These are phyloP conservation scores for Penicillium rolfsii DNA, from an alignment of 2,329 filamentous ascomycete species.

Conservation along the genomic window DNA sequence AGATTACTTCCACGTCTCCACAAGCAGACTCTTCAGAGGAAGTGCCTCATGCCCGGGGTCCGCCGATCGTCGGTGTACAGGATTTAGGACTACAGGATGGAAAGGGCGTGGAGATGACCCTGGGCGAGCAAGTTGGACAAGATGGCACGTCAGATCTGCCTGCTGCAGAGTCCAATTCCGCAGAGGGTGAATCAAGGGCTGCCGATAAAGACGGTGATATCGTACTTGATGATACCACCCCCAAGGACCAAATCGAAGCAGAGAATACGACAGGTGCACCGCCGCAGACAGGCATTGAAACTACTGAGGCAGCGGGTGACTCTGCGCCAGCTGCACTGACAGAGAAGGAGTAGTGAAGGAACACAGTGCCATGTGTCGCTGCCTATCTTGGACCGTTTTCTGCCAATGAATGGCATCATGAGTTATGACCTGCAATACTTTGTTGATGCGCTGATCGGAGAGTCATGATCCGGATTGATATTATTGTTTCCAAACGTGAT, in stretches of 20 bases:
- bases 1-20: conserved; percentile 20
- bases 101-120: conserved; percentile 49
- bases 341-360: conserved; percentile 18
- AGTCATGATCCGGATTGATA: conserved; percentile 30
- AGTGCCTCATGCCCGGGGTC: conserved; percentile 77
- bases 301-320: conserved; percentile 10
- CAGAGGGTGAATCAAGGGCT: conserved; percentile 14
- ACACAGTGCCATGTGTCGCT: background rate
- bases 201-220: conserved; percentile 44
- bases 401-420: conserved; percentile 27
- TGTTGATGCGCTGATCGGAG: conserved; percentile 13
- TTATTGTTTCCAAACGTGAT: background rate
- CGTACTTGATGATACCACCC: conserved; percentile 39
- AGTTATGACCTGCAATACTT: conserved; percentile 29
- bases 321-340: conserved; percentile 15
- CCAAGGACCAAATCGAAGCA: conserved; percentile 23
- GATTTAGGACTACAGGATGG: conserved; percentile 78
- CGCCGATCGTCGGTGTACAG: conserved; percentile 79
- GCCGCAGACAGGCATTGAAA: conserved; percentile 9
- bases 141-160: conserved; percentile 17
- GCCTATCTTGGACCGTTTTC: conserved; percentile 11
- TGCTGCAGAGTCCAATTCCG: conserved; percentile 13
- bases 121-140: conserved; percentile 27
- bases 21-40: conserved; percentile 63
- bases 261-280: conserved; percentile 13